Percentiles rank a stretch among this genome's conserved stretches.
These are phyloP conservation scores for Oryza nivara DNA, from an alignment of 176 grass and related monocot species.

Conservation along the genomic window DNA sequence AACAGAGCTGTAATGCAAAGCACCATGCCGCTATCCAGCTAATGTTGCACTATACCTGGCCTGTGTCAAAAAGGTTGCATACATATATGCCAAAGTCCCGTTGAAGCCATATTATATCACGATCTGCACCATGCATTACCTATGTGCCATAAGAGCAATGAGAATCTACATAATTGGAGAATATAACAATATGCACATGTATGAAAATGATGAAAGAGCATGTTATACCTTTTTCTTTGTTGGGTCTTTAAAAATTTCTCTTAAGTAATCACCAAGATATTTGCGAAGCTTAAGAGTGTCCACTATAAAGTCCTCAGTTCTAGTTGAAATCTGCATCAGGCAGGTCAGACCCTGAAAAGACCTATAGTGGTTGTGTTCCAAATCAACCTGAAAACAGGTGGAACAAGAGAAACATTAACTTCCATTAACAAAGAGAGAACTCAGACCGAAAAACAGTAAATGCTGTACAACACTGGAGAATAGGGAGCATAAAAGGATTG, in stretches of 20 bases:
- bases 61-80: constrained; percentile 96
- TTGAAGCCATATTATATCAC: constrained; percentile 95
- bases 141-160: constrained; percentile 44
- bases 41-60: constrained; percentile 64
- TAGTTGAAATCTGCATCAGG: constrained; percentile 98
- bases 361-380: constrained; percentile 97
- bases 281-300: constrained; percentile 92
- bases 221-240: constrained; percentile 75
- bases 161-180: constrained; percentile 31
- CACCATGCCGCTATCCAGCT: constrained; percentile 6
- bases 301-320: constrained; percentile 89
- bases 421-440: constrained; percentile 22
- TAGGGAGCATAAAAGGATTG: constrained; percentile 16
- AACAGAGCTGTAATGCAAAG: constrained; percentile 9
- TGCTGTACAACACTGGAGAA: constrained; percentile 5
- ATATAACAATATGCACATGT: constrained; percentile 18
- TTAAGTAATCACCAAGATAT: constrained; percentile 72
- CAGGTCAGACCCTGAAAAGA: constrained; percentile 95
- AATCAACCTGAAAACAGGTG: constrained; percentile 69
- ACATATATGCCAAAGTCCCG: constrained; percentile 92
- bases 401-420: constrained; percentile 21
- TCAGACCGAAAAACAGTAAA: not conserved
- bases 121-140: constrained; percentile 95
- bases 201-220: constrained; percentile 15
- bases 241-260: constrained; percentile 81